Conservation (phyloP, 257 asterid species). For the Primulina tabacum region DNA sequence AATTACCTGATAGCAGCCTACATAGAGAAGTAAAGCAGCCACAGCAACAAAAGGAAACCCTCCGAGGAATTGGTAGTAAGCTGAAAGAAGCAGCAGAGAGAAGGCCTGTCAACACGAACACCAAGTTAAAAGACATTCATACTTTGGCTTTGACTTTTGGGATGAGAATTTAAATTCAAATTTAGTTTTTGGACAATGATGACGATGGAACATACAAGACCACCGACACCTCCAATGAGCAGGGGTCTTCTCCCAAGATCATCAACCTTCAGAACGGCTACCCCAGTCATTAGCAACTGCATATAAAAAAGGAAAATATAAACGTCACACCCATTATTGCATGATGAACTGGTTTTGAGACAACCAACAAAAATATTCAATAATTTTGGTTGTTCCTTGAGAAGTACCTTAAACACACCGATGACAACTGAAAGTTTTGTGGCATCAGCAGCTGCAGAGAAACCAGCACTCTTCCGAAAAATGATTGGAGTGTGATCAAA, state of each 20-base stretch:
- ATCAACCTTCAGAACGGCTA: conserved; percentile 94
- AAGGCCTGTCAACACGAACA: conserved; percentile 51
- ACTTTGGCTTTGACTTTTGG: neutral
- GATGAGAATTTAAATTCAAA: conserved; percentile 1
- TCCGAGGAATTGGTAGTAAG: conserved; percentile 88
- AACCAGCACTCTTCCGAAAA: conserved; percentile 77
- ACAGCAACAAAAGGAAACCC: conserved; percentile 84
- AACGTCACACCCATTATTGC: neutral
- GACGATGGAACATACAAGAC: conserved; percentile 64
- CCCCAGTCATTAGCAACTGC: conserved; percentile 86
- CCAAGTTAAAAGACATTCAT: conserved; percentile 1
- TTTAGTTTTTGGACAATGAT: conserved; percentile 11
- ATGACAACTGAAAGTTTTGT: conserved; percentile 81
- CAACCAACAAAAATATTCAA: neutral
- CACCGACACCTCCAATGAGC: conserved; percentile 79
- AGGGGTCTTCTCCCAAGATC: conserved; percentile 95
- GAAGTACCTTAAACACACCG: conserved; percentile 85
- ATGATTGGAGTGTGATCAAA: conserved; percentile 20
- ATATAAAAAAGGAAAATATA: conserved; percentile 11
- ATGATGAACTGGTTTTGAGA: neutral
- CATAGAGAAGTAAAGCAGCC: conserved; percentile 88
- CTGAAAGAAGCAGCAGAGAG: conserved; percentile 86
- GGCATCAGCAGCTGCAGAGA: conserved; percentile 96
- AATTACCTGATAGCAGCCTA: conserved; percentile 94
- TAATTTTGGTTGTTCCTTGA: neutral